A percentile compares a stretch with the other conserved stretches of the same genome.
Conservation (phyloP, 306 rosid species). For the Malus orientalis region DNA sequence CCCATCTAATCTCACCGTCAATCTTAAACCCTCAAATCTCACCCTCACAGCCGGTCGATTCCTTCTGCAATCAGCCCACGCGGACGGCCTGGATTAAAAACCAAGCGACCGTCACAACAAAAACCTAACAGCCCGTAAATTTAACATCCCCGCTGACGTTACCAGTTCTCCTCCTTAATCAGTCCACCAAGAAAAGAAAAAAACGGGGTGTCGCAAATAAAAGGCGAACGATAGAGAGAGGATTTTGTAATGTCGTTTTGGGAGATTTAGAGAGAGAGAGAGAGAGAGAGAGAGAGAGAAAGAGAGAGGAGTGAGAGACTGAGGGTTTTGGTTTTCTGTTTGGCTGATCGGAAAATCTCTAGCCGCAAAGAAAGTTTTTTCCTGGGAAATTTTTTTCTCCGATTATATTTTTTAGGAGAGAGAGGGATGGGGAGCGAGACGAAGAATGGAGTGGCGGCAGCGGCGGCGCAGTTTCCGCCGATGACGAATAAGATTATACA, state of each 20-base stretch:
- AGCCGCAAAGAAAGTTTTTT: slow-evolving; percentile 7
- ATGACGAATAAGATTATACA: slow-evolving; percentile 18
- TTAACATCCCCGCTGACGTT: background rate
- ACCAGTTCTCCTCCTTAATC: background rate
- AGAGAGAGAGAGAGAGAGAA: background rate
- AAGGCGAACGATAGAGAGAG: background rate
- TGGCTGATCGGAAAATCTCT: slow-evolving; percentile 27
- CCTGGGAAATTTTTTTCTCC: background rate
- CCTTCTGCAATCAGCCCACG: background rate
- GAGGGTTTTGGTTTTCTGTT: slow-evolving; percentile 20
- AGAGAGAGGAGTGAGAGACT: background rate
- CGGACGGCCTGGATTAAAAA: background rate
- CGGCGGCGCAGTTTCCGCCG: background rate
- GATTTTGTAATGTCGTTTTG: background rate
- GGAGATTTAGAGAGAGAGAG: too few relatives aligned
- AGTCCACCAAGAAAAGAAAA: background rate
- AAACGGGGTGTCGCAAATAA: background rate
- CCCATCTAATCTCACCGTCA: background rate
- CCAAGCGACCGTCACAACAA: background rate
- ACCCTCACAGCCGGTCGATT: background rate
- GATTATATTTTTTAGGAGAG: background rate
- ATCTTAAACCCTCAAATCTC: background rate
- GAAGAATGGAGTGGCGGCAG: slow-evolving; percentile 10
- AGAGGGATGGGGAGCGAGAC: slow-evolving; percentile 26
- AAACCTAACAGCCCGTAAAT: background rate